Base-by-base conservation (phyloP, 805 yeast species). In the Yamadazyma akitaensis region DNA sequence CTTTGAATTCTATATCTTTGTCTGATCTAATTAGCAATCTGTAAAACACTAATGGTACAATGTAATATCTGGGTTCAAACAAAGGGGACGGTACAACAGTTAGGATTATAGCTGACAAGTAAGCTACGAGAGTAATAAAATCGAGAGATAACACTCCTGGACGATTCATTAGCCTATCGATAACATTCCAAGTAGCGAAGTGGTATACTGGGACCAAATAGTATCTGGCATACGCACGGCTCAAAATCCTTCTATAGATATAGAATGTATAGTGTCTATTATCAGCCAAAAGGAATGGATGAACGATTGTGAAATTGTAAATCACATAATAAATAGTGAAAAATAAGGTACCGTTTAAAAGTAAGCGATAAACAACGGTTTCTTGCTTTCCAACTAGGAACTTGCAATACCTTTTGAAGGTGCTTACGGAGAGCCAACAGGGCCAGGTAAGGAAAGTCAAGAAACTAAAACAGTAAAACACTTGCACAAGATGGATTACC, bases 211-310 rank as follows among this genome's bases (percentile, higher is more conserved):
- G 90, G 0, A 84, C 72, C 5, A 80, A 54, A 47, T 75, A 68
- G 44, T 78, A 70, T 16, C 80, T 70, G 46, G 76, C 73, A 47
- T 73, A 62, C 30, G 64, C 69, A 18, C 72, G 67, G 53, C 78
- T 66, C 38, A 92, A 76, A 24, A 94, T 57, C 48, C 77, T 78
- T 47, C 82, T 79, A 79, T 87, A 88, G 32, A 94, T 66, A 64
- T 94, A 94, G 62, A 94, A 94, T 0, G 96, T 82, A 62, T 82
- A 89, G 64, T 94, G 99, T 56, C 99, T 79, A 67, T 94, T 94
- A 63, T 94, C 99, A 0, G 98, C 95, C 37, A 92, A 72, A 34
- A 94, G 64, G 63, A 92, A 94, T 7, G 97, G 97, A 63, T 94
- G 99, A 2, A 82, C 83, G 2, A 84, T 70, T 0, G 97, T 87